These are phyloP conservation scores for Silene latifolia DNA, from an alignment of 148 eudicot species.

Conservation along the genomic window DNA sequence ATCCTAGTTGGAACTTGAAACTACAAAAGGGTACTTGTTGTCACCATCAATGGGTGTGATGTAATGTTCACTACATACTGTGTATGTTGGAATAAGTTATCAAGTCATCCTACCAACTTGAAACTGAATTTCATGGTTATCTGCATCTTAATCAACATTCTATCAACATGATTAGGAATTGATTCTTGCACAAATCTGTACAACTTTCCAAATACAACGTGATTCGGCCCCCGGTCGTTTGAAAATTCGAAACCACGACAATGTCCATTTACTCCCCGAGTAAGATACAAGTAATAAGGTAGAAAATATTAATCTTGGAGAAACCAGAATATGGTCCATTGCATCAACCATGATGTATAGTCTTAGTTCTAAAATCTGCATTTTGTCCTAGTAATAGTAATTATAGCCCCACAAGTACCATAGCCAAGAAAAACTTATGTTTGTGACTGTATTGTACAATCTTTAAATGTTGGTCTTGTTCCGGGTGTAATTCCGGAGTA, in stretches of 20 bases:
- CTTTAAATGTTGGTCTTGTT: slow-evolving; percentile 2
- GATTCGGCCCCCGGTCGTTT: too few species aligned
- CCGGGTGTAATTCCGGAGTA: too few species aligned
- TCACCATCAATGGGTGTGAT: slow-evolving; percentile 18
- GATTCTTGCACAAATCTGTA: too few species aligned
- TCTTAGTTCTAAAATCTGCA: not conserved
- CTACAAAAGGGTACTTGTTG: slow-evolving; percentile 9
- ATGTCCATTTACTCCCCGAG: too few species aligned
- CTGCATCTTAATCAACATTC: too few species aligned
- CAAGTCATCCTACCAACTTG: not conserved
- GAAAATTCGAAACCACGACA: too few species aligned
- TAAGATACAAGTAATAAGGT: not conserved
- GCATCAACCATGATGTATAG: not conserved
- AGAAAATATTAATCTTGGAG: too few species aligned
- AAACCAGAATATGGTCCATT: not conserved
- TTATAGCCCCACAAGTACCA: slow-evolving; percentile 24
- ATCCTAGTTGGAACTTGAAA: not conserved
- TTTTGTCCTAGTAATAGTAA: slow-evolving; percentile 8
- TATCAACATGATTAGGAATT: too few species aligned
- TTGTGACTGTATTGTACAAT: slow-evolving; percentile 18
- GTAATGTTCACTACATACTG: too few species aligned
- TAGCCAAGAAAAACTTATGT: slow-evolving; percentile 13
- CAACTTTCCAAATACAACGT: too few species aligned
- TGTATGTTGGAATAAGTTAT: not conserved
- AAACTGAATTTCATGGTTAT: not conserved